Percentiles rank a stretch among this genome's conserved stretches.
Evolutionary conservation across 2,329 filamentous ascomycete species (phyloP).

Genomic region (Xylaria sp.): DNA sequence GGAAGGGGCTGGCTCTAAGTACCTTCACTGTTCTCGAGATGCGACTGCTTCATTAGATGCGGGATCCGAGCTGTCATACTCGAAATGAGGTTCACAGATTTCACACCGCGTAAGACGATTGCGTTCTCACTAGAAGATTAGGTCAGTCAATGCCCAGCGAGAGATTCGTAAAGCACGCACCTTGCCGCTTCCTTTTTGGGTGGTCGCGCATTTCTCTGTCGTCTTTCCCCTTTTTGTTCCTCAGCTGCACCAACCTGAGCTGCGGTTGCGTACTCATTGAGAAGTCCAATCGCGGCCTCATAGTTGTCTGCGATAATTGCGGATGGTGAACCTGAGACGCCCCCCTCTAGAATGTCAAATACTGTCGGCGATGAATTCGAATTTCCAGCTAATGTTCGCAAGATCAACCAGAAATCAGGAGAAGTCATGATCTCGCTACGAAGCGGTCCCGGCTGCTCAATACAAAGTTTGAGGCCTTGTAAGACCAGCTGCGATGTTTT

Average conservation of each 20-base stretch:
- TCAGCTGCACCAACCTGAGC: slow-evolving; percentile 73
- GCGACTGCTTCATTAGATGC: slow-evolving; percentile 87
- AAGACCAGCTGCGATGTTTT: slow-evolving; percentile 78
- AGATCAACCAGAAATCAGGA: slow-evolving; percentile 94
- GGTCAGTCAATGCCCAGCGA: slow-evolving; percentile 8
- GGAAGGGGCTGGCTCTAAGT: slow-evolving; percentile 32
- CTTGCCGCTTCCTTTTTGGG: slow-evolving; percentile 61
- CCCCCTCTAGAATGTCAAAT: slow-evolving; percentile 84
- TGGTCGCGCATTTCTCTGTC: slow-evolving; percentile 46
- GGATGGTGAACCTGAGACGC: slow-evolving; percentile 74
- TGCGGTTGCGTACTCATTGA: slow-evolving; percentile 88
- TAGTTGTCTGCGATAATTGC: slow-evolving; percentile 96
- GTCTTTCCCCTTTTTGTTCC: slow-evolving; percentile 70
- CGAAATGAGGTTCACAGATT: slow-evolving; percentile 82
- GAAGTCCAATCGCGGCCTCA: slow-evolving; percentile 79
- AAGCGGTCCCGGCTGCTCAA: slow-evolving; percentile 76
- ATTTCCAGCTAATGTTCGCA: slow-evolving; percentile 74
- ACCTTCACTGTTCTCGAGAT: slow-evolving; percentile 87
- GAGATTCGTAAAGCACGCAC: slow-evolving; percentile 48
- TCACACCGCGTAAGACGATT: slow-evolving; percentile 76
- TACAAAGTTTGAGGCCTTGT: slow-evolving; percentile 79
- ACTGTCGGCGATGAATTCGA: slow-evolving; percentile 76
- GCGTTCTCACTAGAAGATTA: slow-evolving; percentile 64
- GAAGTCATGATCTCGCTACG: slow-evolving; percentile 94
- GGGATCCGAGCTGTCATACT: slow-evolving; percentile 82